Conservation (phyloP, 2,329 filamentous ascomycete genomes). For the Atkinsonella texensis region DNA sequence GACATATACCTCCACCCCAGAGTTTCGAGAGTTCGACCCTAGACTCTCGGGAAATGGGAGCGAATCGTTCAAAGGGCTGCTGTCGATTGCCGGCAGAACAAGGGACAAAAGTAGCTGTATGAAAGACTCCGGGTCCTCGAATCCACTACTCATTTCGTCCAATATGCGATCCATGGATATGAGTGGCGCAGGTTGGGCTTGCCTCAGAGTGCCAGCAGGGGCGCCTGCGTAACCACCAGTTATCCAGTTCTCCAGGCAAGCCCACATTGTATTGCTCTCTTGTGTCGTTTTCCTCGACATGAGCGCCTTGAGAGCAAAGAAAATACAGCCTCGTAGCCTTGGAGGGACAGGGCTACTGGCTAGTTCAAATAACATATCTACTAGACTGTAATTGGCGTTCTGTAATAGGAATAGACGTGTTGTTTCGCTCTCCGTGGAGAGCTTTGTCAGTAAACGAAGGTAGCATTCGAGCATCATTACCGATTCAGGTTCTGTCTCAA, state of each 20-base stretch:
- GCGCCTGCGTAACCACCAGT: constrained; percentile 42
- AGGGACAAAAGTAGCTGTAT: constrained; percentile 65
- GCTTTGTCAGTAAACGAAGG: constrained; percentile 71
- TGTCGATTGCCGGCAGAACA: constrained; percentile 50
- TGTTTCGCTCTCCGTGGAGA: constrained; percentile 60
- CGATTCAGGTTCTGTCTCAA: constrained; percentile 79
- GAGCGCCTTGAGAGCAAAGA: constrained; percentile 64
- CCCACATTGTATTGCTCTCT: constrained; percentile 68
- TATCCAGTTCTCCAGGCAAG: constrained; percentile 67
- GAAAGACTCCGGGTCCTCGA: constrained; percentile 79
- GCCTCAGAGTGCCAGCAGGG: constrained; percentile 20
- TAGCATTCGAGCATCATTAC: constrained; percentile 97
- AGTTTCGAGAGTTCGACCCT: constrained; percentile 59
- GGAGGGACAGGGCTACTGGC: constrained; percentile 65
- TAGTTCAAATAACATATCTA: constrained; percentile 65
- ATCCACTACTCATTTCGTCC: constrained; percentile 61
- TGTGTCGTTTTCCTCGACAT: constrained; percentile 59
- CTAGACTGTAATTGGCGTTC: constrained; percentile 51
- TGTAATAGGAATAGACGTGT: constrained; percentile 65
- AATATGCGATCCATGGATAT: constrained; percentile 53
- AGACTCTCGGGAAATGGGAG: constrained; percentile 81
- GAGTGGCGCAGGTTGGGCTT: constrained; percentile 21
- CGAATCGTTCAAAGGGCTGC: constrained; percentile 54
- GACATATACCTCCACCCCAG: constrained; percentile 84
- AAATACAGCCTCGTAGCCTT: constrained; percentile 71